Evolutionary conservation across 352 stramenopile species (phyloP), one percentile per base, ranked within the genome.

Genomic region (Phytophthora agathidicida): DNA sequence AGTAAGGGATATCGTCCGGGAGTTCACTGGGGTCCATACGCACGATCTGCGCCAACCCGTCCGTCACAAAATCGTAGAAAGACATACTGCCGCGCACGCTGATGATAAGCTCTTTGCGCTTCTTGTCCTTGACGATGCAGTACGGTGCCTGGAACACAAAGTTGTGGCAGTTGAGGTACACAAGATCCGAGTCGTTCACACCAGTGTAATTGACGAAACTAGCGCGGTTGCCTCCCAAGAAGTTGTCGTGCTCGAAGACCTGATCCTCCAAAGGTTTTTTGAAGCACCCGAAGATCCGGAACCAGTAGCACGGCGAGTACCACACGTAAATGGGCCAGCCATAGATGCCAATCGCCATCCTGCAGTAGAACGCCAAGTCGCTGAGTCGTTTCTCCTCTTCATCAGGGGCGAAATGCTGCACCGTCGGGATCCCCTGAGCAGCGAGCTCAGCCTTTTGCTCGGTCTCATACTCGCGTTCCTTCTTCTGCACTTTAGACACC

Each of bases 81-180:
- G 77, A 89, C 52, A 93, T 73, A 41, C 73, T 87, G n/a, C 80
- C 83, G 16, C 83, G 83, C 28, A 91, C 73, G 53, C 72, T 80
- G 47, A 93, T 83, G 62, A 93, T 88, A 67, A 93, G 69, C 56
- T 91, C 75, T 36, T 71, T 73, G 35, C 78, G 78, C 14, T 58
- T 41, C 33, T 68, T 56, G 71, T 93, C 80, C 49, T 84, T 86
- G 49, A 90, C 80, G 44, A 91, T 89, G 36, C 75, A 85, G 53
- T 90, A 91, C 32, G 83, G 83, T 37, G 78, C 69, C 48, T 86
- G 76, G 60, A 91, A 93, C 22, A 93, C 80, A 32, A 80, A 87
- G 51, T 93, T 93, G 68, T 75, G 76, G 71, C 78, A 87, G 45
- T 90, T 88, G 28, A 93, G 72, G 60, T 89, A 93, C 59, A 89